phyloP scores from a whole-genome alignment of 169 alveolate genomes.

The Eimeria necatrix region DNA sequence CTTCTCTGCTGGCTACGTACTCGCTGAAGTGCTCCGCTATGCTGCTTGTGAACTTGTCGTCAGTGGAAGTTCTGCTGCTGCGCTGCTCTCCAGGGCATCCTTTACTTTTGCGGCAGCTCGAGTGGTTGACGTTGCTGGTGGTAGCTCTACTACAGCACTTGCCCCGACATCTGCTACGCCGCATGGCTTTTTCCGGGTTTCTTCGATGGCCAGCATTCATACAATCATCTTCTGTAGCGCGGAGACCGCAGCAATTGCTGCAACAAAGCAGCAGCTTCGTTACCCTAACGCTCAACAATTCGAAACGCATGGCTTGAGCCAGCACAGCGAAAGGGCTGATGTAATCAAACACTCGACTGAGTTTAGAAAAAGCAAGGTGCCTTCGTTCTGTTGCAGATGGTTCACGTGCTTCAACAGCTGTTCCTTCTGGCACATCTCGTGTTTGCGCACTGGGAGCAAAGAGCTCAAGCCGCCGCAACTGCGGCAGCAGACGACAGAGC shows the following conservation, averaged over 20 bases:
- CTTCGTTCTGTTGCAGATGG: neutral
- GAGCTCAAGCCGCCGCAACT: conserved; percentile 70
- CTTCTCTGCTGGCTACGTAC: neutral
- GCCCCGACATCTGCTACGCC: conserved; percentile 37
- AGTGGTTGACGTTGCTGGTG: neutral
- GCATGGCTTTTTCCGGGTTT: neutral
- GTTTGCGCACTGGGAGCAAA: conserved; percentile 10
- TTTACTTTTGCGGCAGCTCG: neutral
- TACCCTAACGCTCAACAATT: conserved; percentile 11
- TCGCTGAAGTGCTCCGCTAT: neutral
- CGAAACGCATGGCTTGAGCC: conserved; percentile 28
- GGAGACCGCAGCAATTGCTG: conserved; percentile 28
- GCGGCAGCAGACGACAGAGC: conserved; percentile 60
- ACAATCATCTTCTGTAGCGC: neutral
- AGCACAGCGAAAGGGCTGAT: conserved; percentile 49
- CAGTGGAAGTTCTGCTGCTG: conserved; percentile 16
- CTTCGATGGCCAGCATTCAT: neutral
- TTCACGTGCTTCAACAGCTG: neutral
- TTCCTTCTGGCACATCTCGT: neutral
- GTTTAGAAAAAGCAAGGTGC: conserved; percentile 6
- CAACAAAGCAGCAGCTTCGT: conserved; percentile 51
- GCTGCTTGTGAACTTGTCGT: neutral
- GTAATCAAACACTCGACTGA: neutral
- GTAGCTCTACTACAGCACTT: neutral
- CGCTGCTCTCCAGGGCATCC: neutral